These are phyloP conservation scores for Mucor plumbeus DNA, from an alignment of 371 early-diverging fungal species.

Conservation along the genomic window DNA sequence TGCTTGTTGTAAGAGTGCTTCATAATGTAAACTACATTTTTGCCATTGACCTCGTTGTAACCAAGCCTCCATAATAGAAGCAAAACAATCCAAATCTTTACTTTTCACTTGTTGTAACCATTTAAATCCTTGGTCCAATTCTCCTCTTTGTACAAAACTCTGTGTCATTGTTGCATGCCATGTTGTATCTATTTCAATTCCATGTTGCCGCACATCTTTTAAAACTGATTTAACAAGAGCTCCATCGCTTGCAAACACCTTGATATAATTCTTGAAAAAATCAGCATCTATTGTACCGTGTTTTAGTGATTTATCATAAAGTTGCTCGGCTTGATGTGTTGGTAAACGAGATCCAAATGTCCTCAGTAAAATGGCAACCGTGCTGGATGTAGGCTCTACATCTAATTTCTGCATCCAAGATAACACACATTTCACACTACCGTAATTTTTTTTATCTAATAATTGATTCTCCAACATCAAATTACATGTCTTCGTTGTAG, in stretches of 20 bases:
- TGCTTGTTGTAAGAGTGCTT: neutral
- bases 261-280: constrained; percentile 30
- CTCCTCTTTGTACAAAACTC: constrained; percentile 27
- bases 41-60: constrained; percentile 31
- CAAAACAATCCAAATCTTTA: constrained; percentile 33
- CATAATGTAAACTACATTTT: constrained; percentile 19
- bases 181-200: constrained; percentile 6
- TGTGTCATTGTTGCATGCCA: constrained; percentile 28
- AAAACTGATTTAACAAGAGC: constrained; percentile 20
- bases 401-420: constrained; percentile 21
- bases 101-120: constrained; percentile 22
- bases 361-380: constrained; percentile 16
- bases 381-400: constrained; percentile 21
- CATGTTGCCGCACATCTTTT: constrained; percentile 22
- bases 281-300: neutral
- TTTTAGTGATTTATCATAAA: constrained; percentile 5
- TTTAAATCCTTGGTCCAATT: constrained; percentile 20
- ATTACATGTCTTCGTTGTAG: constrained; percentile 19
- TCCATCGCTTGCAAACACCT: constrained; percentile 22
- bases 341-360: constrained; percentile 17
- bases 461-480: constrained; percentile 13
- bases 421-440: constrained; percentile 7
- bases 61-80: constrained; percentile 34
- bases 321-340: neutral
- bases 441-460: neutral